Conservation (phyloP, 441 rosid species). For the Eruca vesicaria region DNA sequence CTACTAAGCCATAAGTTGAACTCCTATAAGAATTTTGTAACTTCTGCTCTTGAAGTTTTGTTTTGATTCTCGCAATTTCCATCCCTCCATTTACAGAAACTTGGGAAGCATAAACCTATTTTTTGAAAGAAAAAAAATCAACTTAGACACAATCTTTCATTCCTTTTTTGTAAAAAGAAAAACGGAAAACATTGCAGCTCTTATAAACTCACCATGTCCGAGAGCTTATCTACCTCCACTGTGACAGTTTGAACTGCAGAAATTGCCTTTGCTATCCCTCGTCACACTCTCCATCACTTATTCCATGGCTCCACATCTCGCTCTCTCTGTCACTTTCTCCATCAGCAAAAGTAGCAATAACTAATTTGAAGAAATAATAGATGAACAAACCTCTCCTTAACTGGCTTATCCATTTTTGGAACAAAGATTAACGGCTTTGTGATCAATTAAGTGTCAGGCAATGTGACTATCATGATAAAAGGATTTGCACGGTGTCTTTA, state of each 20-base stretch:
- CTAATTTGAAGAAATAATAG: not conserved
- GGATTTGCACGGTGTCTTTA: not conserved
- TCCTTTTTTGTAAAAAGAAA: not conserved
- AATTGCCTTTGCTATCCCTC: not conserved
- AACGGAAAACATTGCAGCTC: not conserved
- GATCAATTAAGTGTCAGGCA: conserved; percentile 2
- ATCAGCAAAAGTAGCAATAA: not conserved
- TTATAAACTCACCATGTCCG: not conserved
- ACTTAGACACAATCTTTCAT: not conserved
- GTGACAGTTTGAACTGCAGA: not conserved
- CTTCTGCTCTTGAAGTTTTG: no score
- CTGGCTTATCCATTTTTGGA: not conserved
- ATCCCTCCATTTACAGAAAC: no score
- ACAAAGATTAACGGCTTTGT: not conserved
- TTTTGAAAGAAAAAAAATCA: not conserved
- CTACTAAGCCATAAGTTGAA: conserved; percentile 65
- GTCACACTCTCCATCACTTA: no score
- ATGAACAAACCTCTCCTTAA: not conserved
- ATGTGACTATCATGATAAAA: not conserved
- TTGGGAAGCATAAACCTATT: no score
- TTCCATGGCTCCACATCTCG: no score
- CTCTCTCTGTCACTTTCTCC: no score
- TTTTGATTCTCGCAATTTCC: no score
- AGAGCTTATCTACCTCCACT: no score
- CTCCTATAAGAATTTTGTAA: conserved; percentile 44